Percentiles rank a stretch among this genome's conserved stretches.
phyloP scores from a whole-genome alignment of 73 alveolate genomes.

The Paramecium sonneborni region DNA sequence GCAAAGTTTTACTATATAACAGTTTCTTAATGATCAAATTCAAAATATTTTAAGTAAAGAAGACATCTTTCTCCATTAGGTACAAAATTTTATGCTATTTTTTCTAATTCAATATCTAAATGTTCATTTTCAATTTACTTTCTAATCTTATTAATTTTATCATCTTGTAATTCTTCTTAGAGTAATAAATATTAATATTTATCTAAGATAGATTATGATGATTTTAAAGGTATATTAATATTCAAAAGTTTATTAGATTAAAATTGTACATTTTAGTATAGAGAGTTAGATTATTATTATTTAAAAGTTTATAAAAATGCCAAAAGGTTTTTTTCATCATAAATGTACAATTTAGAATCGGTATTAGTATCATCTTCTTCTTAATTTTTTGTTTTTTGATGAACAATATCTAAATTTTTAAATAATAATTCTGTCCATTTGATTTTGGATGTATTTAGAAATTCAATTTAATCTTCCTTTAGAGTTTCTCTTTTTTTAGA shows the following conservation, averaged over 20 bases:
- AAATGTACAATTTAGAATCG: neutral
- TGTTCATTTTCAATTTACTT: slow-evolving; percentile 17
- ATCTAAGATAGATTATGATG: neutral
- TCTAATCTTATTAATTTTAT: neutral
- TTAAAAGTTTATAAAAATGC: neutral
- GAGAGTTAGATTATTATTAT: neutral
- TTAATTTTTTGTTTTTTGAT: neutral
- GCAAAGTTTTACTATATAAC: neutral
- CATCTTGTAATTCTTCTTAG: neutral
- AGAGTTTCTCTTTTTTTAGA: neutral
- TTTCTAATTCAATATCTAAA: slow-evolving; percentile 17
- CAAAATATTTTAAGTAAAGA: slow-evolving; percentile 11
- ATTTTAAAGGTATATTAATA: neutral
- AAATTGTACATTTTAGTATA: neutral
- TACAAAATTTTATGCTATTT: neutral
- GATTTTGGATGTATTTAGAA: neutral
- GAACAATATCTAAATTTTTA: slow-evolving; percentile 41
- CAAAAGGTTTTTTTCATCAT: slow-evolving; percentile 24
- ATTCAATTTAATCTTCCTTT: slow-evolving; percentile 19
- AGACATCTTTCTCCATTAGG: slow-evolving; percentile 39
- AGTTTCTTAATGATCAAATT: neutral
- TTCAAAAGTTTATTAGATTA: neutral
- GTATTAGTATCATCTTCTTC: slow-evolving; percentile 41
- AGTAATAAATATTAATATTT: neutral
- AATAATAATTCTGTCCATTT: slow-evolving; percentile 45